Percentiles rank a stretch among this genome's conserved stretches.
Evolutionary conservation across 495 filamentous ascomycete genomes (phyloP).

Genomic region (Glutinoglossum americanum): DNA sequence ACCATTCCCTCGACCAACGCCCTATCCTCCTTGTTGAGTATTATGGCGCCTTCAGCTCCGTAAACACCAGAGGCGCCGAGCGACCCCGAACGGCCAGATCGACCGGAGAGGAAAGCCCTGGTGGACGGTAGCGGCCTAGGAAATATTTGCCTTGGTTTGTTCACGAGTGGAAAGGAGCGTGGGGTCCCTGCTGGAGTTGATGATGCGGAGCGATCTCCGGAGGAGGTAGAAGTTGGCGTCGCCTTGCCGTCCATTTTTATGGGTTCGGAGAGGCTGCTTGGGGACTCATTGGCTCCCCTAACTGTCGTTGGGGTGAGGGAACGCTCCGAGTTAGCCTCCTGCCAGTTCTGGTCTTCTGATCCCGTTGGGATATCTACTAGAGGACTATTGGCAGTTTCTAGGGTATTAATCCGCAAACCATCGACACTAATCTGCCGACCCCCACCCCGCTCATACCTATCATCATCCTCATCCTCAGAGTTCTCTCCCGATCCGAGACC

Average conservation of each 20-base stretch:
- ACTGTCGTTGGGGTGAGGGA: neutral
- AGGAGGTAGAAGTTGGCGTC: neutral
- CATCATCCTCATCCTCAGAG: constrained; percentile 1
- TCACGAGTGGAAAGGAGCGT: neutral
- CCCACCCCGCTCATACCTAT: neutral
- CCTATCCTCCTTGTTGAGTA: neutral
- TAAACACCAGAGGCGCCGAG: neutral
- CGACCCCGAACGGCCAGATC: neutral
- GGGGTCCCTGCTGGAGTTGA: neutral
- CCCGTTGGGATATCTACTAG: neutral
- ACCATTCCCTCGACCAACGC: neutral
- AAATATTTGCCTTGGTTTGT: neutral
- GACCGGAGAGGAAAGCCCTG: neutral
- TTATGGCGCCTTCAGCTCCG: neutral
- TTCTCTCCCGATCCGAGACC: constrained; percentile 21
- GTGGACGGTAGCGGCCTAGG: neutral
- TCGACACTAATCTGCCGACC: neutral
- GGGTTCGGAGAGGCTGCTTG: neutral
- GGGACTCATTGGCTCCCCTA: neutral
- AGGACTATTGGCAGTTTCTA: neutral
- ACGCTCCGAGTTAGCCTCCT: neutral
- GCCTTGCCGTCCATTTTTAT: neutral
- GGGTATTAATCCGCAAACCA: neutral
- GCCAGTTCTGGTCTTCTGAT: neutral
- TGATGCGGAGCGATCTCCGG: neutral